Conservation (phyloP, 257 asterid species). For the Solanum peruvianum region DNA sequence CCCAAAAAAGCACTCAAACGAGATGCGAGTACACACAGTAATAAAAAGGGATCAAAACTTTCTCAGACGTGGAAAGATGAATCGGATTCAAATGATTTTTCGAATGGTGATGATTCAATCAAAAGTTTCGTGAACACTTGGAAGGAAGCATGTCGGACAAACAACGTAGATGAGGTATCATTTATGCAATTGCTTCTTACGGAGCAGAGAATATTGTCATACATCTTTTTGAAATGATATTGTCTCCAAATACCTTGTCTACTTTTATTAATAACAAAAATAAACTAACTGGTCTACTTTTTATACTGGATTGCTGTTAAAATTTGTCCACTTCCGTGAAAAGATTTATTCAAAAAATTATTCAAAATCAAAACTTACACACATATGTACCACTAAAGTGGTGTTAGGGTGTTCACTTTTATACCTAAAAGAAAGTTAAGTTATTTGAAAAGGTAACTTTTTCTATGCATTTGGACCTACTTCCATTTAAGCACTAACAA, state of each 20-base stretch:
- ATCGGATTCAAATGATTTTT: constrained; percentile 3
- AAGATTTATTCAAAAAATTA: neutral
- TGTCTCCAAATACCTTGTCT: neutral
- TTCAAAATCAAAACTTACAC: neutral
- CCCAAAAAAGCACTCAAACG: constrained; percentile 35
- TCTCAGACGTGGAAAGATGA: constrained; percentile 2
- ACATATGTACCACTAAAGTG: neutral
- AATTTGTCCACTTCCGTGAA: neutral
- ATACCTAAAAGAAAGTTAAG: neutral
- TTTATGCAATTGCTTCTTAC: neutral
- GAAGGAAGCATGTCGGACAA: constrained; percentile 62
- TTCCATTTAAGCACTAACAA: neutral
- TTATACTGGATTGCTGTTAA: neutral
- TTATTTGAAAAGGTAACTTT: neutral
- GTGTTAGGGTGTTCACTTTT: neutral
- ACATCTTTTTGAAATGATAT: neutral
- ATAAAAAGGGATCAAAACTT: constrained; percentile 5
- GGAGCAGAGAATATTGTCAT: neutral
- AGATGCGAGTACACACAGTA: constrained; percentile 3
- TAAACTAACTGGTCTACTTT: neutral
- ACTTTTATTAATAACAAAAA: neutral
- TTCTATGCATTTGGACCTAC: neutral
- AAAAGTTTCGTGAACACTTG: constrained; percentile 57
- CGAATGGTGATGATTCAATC: constrained; percentile 37
- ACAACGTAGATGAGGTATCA: constrained; percentile 54